A percentile compares a stretch with the other conserved stretches of the same genome.
These are phyloP conservation scores for Dendryphion nanum DNA, from an alignment of 2,329 filamentous ascomycete species.

Conservation along the genomic window DNA sequence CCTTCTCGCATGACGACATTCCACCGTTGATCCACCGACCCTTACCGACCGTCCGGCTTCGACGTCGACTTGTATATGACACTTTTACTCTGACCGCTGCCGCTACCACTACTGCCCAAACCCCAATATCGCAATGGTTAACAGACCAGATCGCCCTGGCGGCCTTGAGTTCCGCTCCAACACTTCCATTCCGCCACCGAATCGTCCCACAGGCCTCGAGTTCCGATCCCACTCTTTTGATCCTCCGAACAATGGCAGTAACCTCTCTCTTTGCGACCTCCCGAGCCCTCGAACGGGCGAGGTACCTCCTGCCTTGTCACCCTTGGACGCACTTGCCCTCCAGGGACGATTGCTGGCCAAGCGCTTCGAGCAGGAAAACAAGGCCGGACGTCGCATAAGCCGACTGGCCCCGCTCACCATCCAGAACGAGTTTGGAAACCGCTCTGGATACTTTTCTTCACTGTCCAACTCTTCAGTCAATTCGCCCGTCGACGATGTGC, in stretches of 20 bases:
- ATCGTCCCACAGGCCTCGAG: constrained; percentile 18
- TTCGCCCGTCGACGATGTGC: constrained; percentile 48
- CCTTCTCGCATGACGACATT: constrained; percentile 30
- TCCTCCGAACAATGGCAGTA: constrained; percentile 27
- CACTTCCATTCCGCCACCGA: too few relatives aligned
- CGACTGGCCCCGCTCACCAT: constrained; percentile 80
- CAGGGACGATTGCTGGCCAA: constrained; percentile 85
- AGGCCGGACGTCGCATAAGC: constrained; percentile 76
- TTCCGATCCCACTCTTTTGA: constrained; percentile 34
- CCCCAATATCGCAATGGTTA: constrained; percentile 21
- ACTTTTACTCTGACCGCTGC: constrained; percentile 18
- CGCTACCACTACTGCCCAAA: constrained; percentile 10
- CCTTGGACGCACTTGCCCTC: constrained; percentile 89
- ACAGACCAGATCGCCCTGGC: constrained; percentile 29
- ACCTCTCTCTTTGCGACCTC: constrained; percentile 38
- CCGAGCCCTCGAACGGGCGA: constrained; percentile 53
- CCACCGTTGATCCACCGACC: constrained; percentile 4
- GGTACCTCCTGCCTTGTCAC: constrained; percentile 84
- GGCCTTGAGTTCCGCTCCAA: constrained; percentile 34
- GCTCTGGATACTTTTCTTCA: constrained; percentile 79
- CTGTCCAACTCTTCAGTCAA: constrained; percentile 59
- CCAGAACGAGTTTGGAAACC: constrained; percentile 74
- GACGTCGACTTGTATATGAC: not conserved
- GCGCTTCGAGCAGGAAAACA: constrained; percentile 74
- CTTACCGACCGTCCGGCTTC: not conserved